Conservation (phyloP, 176 grass and related monocot species). For the Chloris gayana region DNA sequence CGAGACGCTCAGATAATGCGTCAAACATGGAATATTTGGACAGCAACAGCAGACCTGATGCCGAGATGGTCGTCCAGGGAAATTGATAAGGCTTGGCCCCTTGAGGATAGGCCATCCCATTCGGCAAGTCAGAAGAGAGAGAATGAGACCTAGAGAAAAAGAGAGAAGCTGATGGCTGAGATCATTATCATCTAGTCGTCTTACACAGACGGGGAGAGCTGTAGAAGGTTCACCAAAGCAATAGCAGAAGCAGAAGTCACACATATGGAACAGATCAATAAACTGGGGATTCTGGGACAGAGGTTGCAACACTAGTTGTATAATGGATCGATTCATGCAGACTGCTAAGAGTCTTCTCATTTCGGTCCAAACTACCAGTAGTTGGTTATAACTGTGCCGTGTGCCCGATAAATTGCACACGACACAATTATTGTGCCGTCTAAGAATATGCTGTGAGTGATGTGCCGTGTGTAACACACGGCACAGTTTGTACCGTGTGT, state of each 20-base stretch:
- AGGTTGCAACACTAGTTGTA: background rate
- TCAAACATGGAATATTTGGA: slow-evolving; percentile 57
- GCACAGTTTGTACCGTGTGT: too few species aligned
- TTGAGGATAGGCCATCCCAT: slow-evolving; percentile 33
- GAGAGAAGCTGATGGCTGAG: slow-evolving; percentile 23
- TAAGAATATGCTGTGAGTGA: too few species aligned
- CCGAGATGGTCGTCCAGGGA: slow-evolving; percentile 23
- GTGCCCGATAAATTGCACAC: too few species aligned
- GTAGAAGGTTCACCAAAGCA: background rate
- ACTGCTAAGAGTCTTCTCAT: background rate
- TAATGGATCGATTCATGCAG: background rate
- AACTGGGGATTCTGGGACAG: background rate
- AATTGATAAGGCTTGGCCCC: slow-evolving; percentile 44
- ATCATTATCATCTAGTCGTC: slow-evolving; percentile 24
- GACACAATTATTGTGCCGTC: too few species aligned
- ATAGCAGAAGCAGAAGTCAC: background rate
- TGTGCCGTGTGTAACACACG: too few species aligned
- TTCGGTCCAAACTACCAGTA: too few species aligned
- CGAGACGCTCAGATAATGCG: slow-evolving; percentile 37
- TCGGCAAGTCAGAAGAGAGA: slow-evolving; percentile 49
- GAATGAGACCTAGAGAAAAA: background rate
- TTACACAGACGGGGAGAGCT: background rate
- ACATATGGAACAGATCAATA: background rate
- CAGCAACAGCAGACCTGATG: slow-evolving; percentile 29
- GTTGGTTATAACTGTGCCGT: too few species aligned